These are phyloP conservation scores for Astragalus glycyphyllos DNA, from an alignment of 306 rosid species.

Conservation along the genomic window DNA sequence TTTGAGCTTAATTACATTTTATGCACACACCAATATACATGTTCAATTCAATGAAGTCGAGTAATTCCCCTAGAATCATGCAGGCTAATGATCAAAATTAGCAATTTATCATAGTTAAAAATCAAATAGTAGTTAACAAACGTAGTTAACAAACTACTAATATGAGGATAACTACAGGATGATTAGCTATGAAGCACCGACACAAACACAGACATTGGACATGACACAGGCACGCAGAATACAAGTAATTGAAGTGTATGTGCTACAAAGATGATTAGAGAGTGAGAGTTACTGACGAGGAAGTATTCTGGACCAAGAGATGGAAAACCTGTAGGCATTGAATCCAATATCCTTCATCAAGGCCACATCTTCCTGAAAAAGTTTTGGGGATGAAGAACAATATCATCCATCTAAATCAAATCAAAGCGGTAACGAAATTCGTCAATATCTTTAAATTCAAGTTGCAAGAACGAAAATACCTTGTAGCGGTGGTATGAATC, in stretches of 20 bases:
- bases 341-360: conserved; percentile 70
- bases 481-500: conserved; percentile 73
- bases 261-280: conserved; percentile 22
- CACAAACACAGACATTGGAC: no score
- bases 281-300: conserved; percentile 57
- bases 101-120: neutral
- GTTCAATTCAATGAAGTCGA: conserved; percentile 1
- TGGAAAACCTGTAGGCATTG: conserved; percentile 64
- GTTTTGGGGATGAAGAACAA: neutral
- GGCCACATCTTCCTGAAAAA: conserved; percentile 58
- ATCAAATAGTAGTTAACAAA: no score
- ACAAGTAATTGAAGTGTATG: no score
- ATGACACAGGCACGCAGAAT: no score
- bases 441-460: conserved; percentile 14
- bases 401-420: conserved; percentile 33
- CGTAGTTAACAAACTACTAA: neutral
- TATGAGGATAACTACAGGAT: conserved; percentile 17
- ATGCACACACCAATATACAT: conserved; percentile 7
- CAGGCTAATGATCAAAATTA: conserved; percentile 10
- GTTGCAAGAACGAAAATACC: conserved; percentile 49
- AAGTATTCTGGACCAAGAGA: conserved; percentile 69
- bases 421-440: conserved; percentile 2
- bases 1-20: conserved; percentile 24
- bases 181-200: no score
- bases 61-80: neutral